Conservation (phyloP, 2,329 filamentous ascomycete species). For the Phyllosticta citriasiana region DNA sequence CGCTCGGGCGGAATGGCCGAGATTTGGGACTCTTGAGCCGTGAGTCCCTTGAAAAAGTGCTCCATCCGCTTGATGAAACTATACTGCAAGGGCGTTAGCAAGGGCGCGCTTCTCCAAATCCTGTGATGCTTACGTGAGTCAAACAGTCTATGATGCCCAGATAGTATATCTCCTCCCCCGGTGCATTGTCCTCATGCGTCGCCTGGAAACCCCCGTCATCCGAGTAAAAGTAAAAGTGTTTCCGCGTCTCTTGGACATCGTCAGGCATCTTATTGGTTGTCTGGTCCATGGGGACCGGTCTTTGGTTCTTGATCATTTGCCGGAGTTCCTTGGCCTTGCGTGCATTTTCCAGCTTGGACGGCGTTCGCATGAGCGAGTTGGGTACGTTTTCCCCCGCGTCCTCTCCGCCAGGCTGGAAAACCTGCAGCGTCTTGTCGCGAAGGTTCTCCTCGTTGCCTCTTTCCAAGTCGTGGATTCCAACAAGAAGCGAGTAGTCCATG, state of each 20-base stretch:
- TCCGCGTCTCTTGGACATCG: slow-evolving; percentile 57
- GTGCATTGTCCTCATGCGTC: slow-evolving; percentile 77
- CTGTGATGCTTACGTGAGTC: slow-evolving; percentile 65
- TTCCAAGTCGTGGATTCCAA: slow-evolving; percentile 84
- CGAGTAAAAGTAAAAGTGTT: slow-evolving; percentile 77
- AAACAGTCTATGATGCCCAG: slow-evolving; percentile 97
- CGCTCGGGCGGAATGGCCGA: slow-evolving; percentile 82
- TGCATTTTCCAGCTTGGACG: slow-evolving; percentile 84
- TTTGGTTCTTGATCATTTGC: slow-evolving; percentile 85
- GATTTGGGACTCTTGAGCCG: slow-evolving; percentile 73
- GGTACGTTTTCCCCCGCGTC: slow-evolving; percentile 43
- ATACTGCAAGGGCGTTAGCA: slow-evolving; percentile 49
- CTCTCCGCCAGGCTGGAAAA: slow-evolving; percentile 80
- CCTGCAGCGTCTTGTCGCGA: slow-evolving; percentile 76
- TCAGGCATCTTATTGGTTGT: slow-evolving; percentile 80
- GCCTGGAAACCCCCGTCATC: slow-evolving; percentile 91
- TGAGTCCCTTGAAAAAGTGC: slow-evolving; percentile 93
- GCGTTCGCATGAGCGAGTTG: slow-evolving; percentile 71
- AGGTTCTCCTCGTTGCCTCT: slow-evolving; percentile 94
- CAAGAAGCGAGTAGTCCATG: slow-evolving; percentile 95
- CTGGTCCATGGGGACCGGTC: slow-evolving; percentile 85
- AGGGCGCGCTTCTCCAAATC: not conserved
- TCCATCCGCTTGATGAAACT: slow-evolving; percentile 90
- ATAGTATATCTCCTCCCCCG: slow-evolving; percentile 92
- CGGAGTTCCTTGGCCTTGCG: slow-evolving; percentile 84